A percentile compares a stretch with the other conserved stretches of the same genome.
phyloP scores from a whole-genome alignment of 1,284 basidiomycete species.

The Boletellus deceptivus region DNA sequence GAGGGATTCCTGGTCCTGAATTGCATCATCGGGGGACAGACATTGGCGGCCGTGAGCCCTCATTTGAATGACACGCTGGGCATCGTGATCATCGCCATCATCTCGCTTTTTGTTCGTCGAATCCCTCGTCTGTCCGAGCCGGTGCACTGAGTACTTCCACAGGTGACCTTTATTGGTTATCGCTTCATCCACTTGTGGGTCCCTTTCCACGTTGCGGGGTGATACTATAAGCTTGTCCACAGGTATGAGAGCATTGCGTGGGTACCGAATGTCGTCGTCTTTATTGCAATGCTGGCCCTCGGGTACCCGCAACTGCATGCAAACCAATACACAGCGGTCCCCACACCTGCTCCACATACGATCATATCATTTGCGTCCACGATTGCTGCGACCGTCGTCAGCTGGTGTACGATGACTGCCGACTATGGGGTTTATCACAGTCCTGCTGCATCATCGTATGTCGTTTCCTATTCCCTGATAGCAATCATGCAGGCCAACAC shows the following conservation, averaged over 20 bases:
- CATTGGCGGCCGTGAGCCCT: conserved; percentile 58
- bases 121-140: neutral
- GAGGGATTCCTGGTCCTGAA: conserved; percentile 73
- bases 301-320: conserved; percentile 38
- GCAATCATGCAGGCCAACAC: neutral
- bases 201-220: neutral
- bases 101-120: conserved; percentile 57
- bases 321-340: conserved; percentile 31
- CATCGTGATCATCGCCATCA: conserved; percentile 73
- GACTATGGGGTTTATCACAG: conserved; percentile 63
- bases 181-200: conserved; percentile 54
- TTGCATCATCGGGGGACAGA: conserved; percentile 74
- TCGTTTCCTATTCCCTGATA: conserved; percentile 4
- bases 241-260: conserved; percentile 60
- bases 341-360: conserved; percentile 28
- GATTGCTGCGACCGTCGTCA: conserved; percentile 43
- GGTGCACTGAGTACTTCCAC: conserved; percentile 6
- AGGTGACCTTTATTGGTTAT: conserved; percentile 62
- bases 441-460: conserved; percentile 46
- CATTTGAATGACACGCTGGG: conserved; percentile 56
- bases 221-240: neutral
- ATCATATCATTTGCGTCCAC: conserved; percentile 46
- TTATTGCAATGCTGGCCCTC: conserved; percentile 62
- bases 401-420: conserved; percentile 54
- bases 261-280: conserved; percentile 65